phyloP scores from a whole-genome alignment of 148 eudicot genomes.

The Talinum fruticosum region DNA sequence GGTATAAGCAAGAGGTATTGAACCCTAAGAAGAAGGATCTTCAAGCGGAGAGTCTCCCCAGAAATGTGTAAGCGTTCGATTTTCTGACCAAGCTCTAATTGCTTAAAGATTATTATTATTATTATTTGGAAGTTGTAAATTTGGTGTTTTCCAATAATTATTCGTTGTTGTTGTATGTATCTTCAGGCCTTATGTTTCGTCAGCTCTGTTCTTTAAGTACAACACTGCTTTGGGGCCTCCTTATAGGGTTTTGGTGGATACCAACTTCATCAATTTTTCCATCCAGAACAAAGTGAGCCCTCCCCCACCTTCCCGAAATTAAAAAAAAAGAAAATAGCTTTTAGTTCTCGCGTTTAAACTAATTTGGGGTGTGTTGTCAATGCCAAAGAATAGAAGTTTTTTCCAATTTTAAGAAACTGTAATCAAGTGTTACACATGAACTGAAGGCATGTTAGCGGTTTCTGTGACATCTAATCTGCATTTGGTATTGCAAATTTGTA shows the following conservation, averaged over 20 bases:
- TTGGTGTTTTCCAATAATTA: background rate
- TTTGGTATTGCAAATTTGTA: background rate
- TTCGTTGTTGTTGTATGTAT: slow-evolving; percentile 12
- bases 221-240: slow-evolving; percentile 95
- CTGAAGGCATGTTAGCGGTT: background rate
- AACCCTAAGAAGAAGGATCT: slow-evolving; percentile 82
- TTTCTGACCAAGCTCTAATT: background rate
- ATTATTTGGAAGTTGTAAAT: background rate
- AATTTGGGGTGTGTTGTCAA: background rate
- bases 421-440: background rate
- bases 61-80: slow-evolving; percentile 63
- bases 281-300: slow-evolving; percentile 82
- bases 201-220: slow-evolving; percentile 85
- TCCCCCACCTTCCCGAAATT: too few relatives aligned
- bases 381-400: background rate
- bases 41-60: slow-evolving; percentile 55
- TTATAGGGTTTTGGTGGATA: slow-evolving; percentile 86
- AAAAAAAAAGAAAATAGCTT: background rate
- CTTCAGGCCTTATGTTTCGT: slow-evolving; percentile 76
- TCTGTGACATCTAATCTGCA: background rate
- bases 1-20: slow-evolving; percentile 71
- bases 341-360: background rate
- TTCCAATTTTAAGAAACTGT: background rate
- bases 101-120: slow-evolving; percentile 3
- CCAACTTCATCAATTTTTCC: slow-evolving; percentile 97